Evolutionary conservation across 2,329 filamentous ascomycete genomes (phyloP), one percentile per base, ranked within the genome.

Genomic region (Allantophomopsis cytisporea): DNA sequence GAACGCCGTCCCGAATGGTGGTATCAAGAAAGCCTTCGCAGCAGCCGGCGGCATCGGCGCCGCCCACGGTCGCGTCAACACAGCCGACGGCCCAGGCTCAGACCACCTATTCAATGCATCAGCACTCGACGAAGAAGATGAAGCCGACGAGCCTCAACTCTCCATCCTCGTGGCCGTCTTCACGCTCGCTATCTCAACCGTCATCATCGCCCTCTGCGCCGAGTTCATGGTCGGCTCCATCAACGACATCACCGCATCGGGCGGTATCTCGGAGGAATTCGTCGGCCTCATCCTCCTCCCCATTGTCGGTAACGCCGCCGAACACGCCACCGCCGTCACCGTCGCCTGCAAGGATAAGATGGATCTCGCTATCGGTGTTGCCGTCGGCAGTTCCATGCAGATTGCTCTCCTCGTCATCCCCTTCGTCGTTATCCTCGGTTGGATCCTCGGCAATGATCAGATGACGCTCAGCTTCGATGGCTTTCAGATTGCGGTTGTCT

Each of bases 401-500:
- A 87, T 91, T 49, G 80, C 84, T 12, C 68, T 91, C 23, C 77
- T 88, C 38, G 80, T 89, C 35, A 88, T 84, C 3, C 84, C 84
- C 0, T 79, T 84, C 58, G 63, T 88, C 39, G 83, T 91, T 38
- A 75, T 89, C 45, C 69, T 89, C 38, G 84, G 83, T 42, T 89
- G 84, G 84, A 72, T 78, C 43, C 77, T 83, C 52, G 71, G 72
- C 38, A 39, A 86, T 50, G 76, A 71, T 37, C 61, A 66, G 31
- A 78, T 82, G 76, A 80, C 71, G 7, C 63, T 83, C 5, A 71
- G 73, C 51, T 83, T 83, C 50, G 78, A 83, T 54, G 78, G 78
- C 1, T 95, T 95, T 65, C 85, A 94, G 61, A 79, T 94, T 12
- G 81, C 87, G 16, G 80, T 83, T 32, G 64, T 94, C 32, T 93